These are phyloP conservation scores for Boletus pseudo-olivaceus DNA, from an alignment of 768 basidiomycete genomes.

Conservation along the genomic window DNA sequence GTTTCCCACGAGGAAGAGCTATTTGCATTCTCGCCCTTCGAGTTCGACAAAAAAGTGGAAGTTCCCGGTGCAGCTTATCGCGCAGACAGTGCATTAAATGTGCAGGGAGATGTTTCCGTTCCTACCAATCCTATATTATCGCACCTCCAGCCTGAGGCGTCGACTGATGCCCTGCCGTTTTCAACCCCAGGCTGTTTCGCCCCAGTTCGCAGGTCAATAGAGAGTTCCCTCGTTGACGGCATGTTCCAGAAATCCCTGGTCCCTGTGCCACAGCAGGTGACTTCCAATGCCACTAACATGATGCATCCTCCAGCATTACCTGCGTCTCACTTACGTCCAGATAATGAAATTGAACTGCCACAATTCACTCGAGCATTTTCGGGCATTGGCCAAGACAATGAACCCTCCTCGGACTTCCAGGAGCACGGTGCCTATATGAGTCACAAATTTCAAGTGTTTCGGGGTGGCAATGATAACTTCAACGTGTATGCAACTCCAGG, in stretches of 20 bases:
- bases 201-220: slow-evolving; percentile 2
- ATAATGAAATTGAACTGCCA: slow-evolving; percentile 4
- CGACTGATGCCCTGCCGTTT: slow-evolving; percentile 14
- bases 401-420: slow-evolving; percentile 15
- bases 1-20: slow-evolving; percentile 14
- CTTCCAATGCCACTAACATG: slow-evolving; percentile 6
- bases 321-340: slow-evolving; percentile 17
- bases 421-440: not conserved
- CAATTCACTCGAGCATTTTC: slow-evolving; percentile 5
- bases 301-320: slow-evolving; percentile 9
- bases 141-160: not conserved
- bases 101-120: not conserved
- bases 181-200: slow-evolving; percentile 25
- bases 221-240: not conserved
- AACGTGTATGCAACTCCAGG: slow-evolving; percentile 48
- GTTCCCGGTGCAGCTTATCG: not conserved
- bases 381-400: slow-evolving; percentile 2
- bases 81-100: not conserved
- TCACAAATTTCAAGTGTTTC: not conserved
- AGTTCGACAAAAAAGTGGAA: slow-evolving; percentile 10
- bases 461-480: not conserved
- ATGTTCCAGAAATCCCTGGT: slow-evolving; percentile 2
- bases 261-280: slow-evolving; percentile 7
- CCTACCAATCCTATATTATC: not conserved
- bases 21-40: slow-evolving; percentile 31